Percentiles rank a stretch among this genome's conserved stretches.
Evolutionary conservation across 208 protist genomes (phyloP).

Genomic region (Histomonas meleagridis): DNA sequence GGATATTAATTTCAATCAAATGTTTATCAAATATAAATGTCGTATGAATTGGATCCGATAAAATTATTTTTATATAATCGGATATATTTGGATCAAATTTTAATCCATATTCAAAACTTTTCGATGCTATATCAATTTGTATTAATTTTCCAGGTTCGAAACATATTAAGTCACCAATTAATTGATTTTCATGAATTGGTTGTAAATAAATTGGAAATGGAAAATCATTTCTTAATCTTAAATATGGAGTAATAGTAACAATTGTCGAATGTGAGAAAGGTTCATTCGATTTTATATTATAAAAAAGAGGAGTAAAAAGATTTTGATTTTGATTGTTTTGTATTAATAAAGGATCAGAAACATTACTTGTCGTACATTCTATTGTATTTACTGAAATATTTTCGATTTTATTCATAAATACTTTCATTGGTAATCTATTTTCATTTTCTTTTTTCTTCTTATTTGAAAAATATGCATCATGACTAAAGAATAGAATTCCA

Average conservation of each 20-base stretch:
- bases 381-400: not conserved
- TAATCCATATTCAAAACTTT: not conserved
- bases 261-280: not conserved
- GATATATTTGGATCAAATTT: not conserved
- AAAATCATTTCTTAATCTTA: not conserved
- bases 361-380: not conserved
- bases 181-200: not conserved
- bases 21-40: not conserved
- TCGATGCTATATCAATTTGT: not conserved
- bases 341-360: not conserved
- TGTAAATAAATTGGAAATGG: not conserved
- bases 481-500: not conserved
- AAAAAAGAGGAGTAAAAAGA: not conserved
- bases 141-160: not conserved
- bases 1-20: not conserved
- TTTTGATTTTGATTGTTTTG: not conserved
- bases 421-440: not conserved
- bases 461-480: not conserved
- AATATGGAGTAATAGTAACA: not conserved
- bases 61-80: not conserved
- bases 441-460: not conserved
- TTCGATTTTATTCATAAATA: not conserved
- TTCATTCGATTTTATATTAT: not conserved
- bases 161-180: not conserved
- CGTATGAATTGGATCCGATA: not conserved